Base-by-base conservation (phyloP, 345 rosid genomes). In the Brassica incana region DNA sequence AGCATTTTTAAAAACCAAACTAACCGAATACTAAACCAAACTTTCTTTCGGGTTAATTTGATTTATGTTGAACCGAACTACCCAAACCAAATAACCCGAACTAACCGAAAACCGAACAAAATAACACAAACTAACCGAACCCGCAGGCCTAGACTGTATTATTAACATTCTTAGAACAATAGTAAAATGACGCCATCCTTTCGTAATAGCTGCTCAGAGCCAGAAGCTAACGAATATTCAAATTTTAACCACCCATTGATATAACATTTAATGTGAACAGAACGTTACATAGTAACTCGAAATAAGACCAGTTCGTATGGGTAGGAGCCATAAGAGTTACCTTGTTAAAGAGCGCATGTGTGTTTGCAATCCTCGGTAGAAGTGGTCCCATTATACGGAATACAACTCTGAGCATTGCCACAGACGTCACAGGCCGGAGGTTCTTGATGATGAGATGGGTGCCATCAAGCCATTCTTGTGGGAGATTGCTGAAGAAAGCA, bases 391-490 rank as follows among this genome's bases (percentile, higher is more conserved):
- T 91, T 18, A 95, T 93, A 65, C 98, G 98, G 80, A 93, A 96
- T 45, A 84, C 92, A 77, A 93, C 93, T 87, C 99, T 88, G 83
- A 93, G 80, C 98, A 96, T 89, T 63, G 97, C 97, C 32, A 93
- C 92, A 36, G 99, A 92, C 64, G 94, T 90, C 72, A 96, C 85
- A 3, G 98, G 98, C 85, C 90, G 85, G 65, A 96, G 97, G 84
- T 96, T 88, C 82, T 85, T 86, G 72, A 91, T 84, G 81, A 96
- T 89, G 69, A 65, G 82, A 72, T 91, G 97, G 0, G 97, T 88
- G 76, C 97, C 92, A 71, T 96, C 99, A 73, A 96, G 89, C 99
- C 98, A 96, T 88, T 96, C 99, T 73, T 92, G 98, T 30, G 98
- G 99, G 73, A 96, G 97, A 80, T 92, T 93, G 77, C 97, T 85